Percentiles rank a stretch among this genome's conserved stretches.
phyloP scores from a whole-genome alignment of 805 yeast species.

The Yamadazyma nakazawae region DNA sequence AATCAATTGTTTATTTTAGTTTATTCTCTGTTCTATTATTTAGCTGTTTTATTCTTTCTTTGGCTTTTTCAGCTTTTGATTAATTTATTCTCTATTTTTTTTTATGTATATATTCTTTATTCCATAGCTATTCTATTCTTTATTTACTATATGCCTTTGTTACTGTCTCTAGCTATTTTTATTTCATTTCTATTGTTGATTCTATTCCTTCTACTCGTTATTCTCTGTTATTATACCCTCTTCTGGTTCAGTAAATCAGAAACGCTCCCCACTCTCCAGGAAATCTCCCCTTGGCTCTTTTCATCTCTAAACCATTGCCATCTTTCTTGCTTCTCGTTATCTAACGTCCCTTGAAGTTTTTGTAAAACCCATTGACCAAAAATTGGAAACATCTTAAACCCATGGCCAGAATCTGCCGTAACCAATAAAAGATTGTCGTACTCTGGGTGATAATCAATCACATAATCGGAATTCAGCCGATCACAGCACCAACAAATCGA shows the following conservation, averaged over 20 bases:
- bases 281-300: conserved; percentile 5
- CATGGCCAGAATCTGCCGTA: conserved; percentile 42
- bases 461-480: conserved; percentile 28
- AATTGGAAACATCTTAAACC: conserved; percentile 34
- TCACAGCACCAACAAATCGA: conserved; percentile 34
- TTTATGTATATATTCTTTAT: no score
- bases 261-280: conserved; percentile 15
- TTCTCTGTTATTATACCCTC: no score
- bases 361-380: conserved; percentile 23
- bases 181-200: no score
- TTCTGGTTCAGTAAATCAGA: conserved; percentile 4
- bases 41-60: no score
- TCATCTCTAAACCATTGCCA: conserved; percentile 12
- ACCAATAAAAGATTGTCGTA: conserved; percentile 26
- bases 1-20: no score
- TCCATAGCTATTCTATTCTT: no score
- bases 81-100: no score
- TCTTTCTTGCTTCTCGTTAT: conserved; percentile 4
- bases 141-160: no score
- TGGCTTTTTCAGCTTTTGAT: no score
- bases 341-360: conserved; percentile 10
- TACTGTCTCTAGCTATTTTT: no score
- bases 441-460: conserved; percentile 32
- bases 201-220: no score
- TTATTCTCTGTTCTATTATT: no score